A percentile compares a stretch with the other conserved stretches of the same genome.
phyloP scores from a whole-genome alignment of 257 asterid species.

The Hygrophila difformis region DNA sequence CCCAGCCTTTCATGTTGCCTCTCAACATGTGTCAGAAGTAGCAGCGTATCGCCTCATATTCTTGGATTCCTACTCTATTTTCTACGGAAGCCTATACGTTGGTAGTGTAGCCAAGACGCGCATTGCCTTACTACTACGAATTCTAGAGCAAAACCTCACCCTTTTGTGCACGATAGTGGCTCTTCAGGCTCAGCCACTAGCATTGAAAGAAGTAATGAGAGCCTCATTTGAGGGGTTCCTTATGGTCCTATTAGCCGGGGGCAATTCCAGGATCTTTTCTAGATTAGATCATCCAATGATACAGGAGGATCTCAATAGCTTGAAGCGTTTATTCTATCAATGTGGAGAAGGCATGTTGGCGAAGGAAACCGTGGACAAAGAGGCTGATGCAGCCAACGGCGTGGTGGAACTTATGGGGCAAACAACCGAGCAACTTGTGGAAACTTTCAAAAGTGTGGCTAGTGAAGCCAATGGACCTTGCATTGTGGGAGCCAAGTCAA shows the following conservation, averaged over 20 bases:
- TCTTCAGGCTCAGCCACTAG: conserved; percentile 54
- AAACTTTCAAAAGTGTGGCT: conserved; percentile 67
- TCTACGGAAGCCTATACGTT: conserved; percentile 50
- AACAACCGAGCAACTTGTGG: conserved; percentile 73
- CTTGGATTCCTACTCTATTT: conserved; percentile 57
- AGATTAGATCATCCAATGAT: conserved; percentile 55
- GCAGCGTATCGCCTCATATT: conserved; percentile 81
- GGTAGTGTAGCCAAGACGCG: conserved; percentile 47
- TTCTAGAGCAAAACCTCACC: conserved; percentile 63
- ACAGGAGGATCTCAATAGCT: conserved; percentile 64
- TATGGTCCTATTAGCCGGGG: conserved; percentile 89
- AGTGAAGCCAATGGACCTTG: conserved; percentile 75
- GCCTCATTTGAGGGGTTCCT: conserved; percentile 77
- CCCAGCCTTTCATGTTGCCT: conserved; percentile 43
- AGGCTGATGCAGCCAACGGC: conserved; percentile 76
- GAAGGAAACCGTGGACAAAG: conserved; percentile 57
- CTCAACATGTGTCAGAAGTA: conserved; percentile 76
- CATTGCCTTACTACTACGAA: conserved; percentile 41
- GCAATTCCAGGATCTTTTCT: conserved; percentile 49
- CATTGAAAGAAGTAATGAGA: conserved; percentile 63
- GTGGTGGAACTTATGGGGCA: conserved; percentile 72
- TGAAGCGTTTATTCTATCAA: conserved; percentile 55
- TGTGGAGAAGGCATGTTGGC: conserved; percentile 76
- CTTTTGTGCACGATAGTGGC: conserved; percentile 71
- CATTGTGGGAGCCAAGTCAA: conserved; percentile 44